These are phyloP conservation scores for Teratosphaeria viscida DNA, from an alignment of 2,329 filamentous ascomycete genomes.

Conservation along the genomic window DNA sequence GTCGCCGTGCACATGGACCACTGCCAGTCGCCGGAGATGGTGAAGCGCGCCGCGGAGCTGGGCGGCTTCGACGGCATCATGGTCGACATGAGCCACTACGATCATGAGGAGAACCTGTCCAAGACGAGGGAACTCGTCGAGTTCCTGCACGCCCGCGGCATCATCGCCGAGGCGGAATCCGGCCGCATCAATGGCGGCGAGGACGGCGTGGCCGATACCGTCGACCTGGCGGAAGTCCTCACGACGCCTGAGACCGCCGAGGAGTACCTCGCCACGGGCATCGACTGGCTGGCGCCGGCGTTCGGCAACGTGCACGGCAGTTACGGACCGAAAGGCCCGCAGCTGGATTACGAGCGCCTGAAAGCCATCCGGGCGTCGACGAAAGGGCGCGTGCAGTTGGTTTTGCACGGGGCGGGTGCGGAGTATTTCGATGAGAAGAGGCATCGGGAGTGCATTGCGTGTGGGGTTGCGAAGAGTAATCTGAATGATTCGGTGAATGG, in stretches of 20 bases:
- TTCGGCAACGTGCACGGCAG: conserved; percentile 70
- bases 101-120: conserved; percentile 57
- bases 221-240: conserved; percentile 50
- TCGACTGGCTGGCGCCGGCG: conserved; percentile 63
- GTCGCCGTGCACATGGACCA: conserved; percentile 39
- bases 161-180: conserved; percentile 60
- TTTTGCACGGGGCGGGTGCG: conserved; percentile 48
- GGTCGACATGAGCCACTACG: conserved; percentile 67
- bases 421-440: conserved; percentile 42
- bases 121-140: conserved; percentile 53
- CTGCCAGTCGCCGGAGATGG: conserved; percentile 34
- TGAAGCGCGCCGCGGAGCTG: conserved; percentile 21
- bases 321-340: conserved; percentile 53
- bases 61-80: conserved; percentile 57
- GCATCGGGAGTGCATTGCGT: conserved; percentile 43
- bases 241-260: conserved; percentile 59
- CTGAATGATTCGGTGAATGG: conserved; percentile 35
- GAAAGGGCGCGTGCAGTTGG: conserved; percentile 38
- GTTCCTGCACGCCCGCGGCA: conserved; percentile 55
- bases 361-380: conserved; percentile 39
- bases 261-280: conserved; percentile 60
- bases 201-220: conserved; percentile 61
- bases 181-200: conserved; percentile 63
- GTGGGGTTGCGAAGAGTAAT: conserved; percentile 47
- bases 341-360: conserved; percentile 50